phyloP scores from a whole-genome alignment of 2,329 filamentous ascomycete species.

The Paraphaeosphaeria sporulosa region DNA sequence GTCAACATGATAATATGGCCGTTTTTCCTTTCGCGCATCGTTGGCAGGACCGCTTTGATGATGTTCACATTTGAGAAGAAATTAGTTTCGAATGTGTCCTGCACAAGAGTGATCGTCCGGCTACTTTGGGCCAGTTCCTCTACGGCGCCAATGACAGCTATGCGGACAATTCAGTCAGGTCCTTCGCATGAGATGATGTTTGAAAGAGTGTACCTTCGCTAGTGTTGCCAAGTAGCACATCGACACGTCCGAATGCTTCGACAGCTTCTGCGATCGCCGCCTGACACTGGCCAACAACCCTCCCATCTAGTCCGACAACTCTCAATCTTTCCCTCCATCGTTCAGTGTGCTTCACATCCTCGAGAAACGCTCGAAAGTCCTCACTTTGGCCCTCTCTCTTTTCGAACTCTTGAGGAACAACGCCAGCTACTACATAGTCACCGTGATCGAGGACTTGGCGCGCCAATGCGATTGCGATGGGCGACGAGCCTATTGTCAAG shows the following conservation, averaged over 20 bases:
- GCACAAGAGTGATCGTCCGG: conserved; percentile 78
- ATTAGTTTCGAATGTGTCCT: conserved; percentile 91
- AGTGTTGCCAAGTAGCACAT: conserved; percentile 89
- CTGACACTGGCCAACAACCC: conserved; percentile 74
- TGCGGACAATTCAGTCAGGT: background rate
- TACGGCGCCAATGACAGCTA: conserved; percentile 86
- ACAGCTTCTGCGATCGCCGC: conserved; percentile 88
- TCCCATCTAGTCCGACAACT: conserved; percentile 66
- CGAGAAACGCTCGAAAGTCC: conserved; percentile 81
- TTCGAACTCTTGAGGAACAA: conserved; percentile 80
- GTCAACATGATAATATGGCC: conserved; percentile 92
- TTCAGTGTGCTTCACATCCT: conserved; percentile 71
- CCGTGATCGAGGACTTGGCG: conserved; percentile 86
- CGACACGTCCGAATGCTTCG: conserved; percentile 82
- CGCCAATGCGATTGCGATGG: conserved; percentile 82
- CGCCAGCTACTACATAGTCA: conserved; percentile 85
- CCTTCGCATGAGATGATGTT: conserved; percentile 15
- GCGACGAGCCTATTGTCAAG: conserved; percentile 84
- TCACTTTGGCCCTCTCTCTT: conserved; percentile 71
- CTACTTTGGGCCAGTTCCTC: conserved; percentile 83
- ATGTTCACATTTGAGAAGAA: conserved; percentile 97
- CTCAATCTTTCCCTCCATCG: conserved; percentile 82
- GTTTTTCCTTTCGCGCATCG: conserved; percentile 78
- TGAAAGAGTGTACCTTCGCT: conserved; percentile 73
- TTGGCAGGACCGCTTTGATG: conserved; percentile 85